Evolutionary conservation across 106 monocot species (phyloP), one percentile per base, ranked within the genome.

Genomic region (Platanthera guangdongensis): DNA sequence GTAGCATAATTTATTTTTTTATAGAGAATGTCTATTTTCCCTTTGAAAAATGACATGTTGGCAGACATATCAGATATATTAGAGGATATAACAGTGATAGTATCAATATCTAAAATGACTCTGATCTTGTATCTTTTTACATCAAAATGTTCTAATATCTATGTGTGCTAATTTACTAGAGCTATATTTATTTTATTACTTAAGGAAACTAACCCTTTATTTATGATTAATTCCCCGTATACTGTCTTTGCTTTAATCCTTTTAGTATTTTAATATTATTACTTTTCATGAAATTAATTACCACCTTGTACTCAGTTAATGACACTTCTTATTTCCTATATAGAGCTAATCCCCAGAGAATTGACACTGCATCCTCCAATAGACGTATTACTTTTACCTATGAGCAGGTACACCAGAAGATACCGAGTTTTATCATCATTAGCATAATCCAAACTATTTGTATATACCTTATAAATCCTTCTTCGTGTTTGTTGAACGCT

Each of bases 311-410:
- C 51, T 48, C 46, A 73, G 63, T 39, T 3, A 47, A 78, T 18
- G 69, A 59, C 50, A 45, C 49, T n/a, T 71, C 48, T 78, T 77
- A 49, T 46, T 84, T 74, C 28, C 64, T 52, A 22, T 87, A 16
- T 74, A 97, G 97, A 80, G 91, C 83, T 48, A 97, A 97, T 78
- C 94, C 97, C 68, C 97, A 97, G 77, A 87, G 97, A 77, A 94
- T 97, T 82, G 94, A 97, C n/a, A 81, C 83, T 81, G 70, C 86
- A 72, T 85, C 78, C 51, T 82, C 97, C 46, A 97, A 81, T 67
- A 94, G 87, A 76, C 91, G 94, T 46, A 79, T 97, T 78, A 86
- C 82, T 59, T 97, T 91, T 76, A 85, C 94, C 39, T 97, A 85
- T 90, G 97, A 97, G 76, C 94, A 97, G 89, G 97, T 92, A 81